A percentile compares a stretch with the other conserved stretches of the same genome.
Conservation (phyloP, 352 stramenopile species). For the Pythium phragmiticola region DNA sequence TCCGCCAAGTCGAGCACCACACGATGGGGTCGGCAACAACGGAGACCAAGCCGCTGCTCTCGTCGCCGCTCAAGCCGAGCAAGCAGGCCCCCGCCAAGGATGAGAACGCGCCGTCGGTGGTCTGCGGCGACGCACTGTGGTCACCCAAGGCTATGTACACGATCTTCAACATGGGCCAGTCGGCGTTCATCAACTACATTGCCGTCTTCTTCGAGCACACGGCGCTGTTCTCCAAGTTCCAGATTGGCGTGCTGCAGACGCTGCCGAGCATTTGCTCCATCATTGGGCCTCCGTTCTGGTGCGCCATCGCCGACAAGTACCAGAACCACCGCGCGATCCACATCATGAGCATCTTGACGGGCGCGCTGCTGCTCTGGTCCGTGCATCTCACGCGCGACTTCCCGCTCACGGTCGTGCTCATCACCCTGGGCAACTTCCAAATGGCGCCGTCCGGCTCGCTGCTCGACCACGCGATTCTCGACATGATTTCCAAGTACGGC, state of each 20-base stretch:
- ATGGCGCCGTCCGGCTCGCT: slow-evolving; percentile 55
- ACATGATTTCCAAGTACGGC: slow-evolving; percentile 61
- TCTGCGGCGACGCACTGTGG: slow-evolving; percentile 35
- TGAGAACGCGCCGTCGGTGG: slow-evolving; percentile 11
- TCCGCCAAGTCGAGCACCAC: background rate
- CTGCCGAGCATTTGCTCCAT: slow-evolving; percentile 62
- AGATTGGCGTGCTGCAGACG: slow-evolving; percentile 77
- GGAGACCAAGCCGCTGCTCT: background rate
- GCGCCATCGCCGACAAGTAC: slow-evolving; percentile 65
- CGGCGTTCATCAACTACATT: slow-evolving; percentile 75
- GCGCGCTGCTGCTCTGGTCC: slow-evolving; percentile 54
- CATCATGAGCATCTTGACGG: slow-evolving; percentile 55
- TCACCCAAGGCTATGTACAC: slow-evolving; percentile 82
- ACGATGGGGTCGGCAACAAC: background rate
- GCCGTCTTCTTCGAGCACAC: slow-evolving; percentile 72
- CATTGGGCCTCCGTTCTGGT: slow-evolving; percentile 74
- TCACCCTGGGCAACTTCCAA: slow-evolving; percentile 66
- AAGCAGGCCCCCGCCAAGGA: background rate
- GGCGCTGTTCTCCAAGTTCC: slow-evolving; percentile 62
- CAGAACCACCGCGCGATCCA: slow-evolving; percentile 63
- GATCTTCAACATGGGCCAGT: slow-evolving; percentile 58
- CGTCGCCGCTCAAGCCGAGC: slow-evolving; percentile 8
- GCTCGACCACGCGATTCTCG: slow-evolving; percentile 69
- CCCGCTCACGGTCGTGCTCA: slow-evolving; percentile 44
- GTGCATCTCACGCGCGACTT: slow-evolving; percentile 62